Evolutionary conservation across 768 basidiomycete genomes (phyloP).

Genomic region (Podaxis sp.): DNA sequence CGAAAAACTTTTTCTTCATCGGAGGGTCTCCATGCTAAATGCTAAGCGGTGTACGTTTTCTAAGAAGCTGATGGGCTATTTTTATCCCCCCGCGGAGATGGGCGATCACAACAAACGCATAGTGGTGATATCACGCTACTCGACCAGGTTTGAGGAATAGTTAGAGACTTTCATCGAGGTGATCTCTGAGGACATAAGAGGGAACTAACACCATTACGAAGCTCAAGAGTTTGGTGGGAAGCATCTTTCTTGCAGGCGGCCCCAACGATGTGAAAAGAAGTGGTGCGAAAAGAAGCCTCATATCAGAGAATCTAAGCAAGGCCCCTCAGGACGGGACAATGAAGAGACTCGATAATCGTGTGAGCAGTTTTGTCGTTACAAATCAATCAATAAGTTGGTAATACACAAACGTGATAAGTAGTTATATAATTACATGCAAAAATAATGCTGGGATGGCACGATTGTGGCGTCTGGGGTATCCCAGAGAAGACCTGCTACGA

Average conservation of each 20-base stretch:
- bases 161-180: no score
- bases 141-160: no score
- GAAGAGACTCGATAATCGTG: not conserved
- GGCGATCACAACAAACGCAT: no score
- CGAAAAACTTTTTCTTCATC: constrained; percentile 10
- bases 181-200: no score
- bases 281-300: no score
- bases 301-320: no score
- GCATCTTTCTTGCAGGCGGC: no score
- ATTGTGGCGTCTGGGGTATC: not conserved
- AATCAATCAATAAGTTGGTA: not conserved
- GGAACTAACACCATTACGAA: no score
- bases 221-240: no score
- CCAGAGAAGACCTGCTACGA: not conserved
- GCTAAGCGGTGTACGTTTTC: not conserved
- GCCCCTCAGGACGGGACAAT: no score
- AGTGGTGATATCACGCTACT: no score
- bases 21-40: not conserved
- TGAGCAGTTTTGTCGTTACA: not conserved
- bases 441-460: not conserved
- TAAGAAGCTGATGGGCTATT: not conserved
- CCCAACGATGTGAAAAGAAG: no score
- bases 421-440: not conserved
- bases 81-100: not conserved
- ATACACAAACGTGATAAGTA: not conserved